Evolutionary conservation across 164 flowering plant species (phyloP).

Genomic region (Dillenia suffruticosa): DNA sequence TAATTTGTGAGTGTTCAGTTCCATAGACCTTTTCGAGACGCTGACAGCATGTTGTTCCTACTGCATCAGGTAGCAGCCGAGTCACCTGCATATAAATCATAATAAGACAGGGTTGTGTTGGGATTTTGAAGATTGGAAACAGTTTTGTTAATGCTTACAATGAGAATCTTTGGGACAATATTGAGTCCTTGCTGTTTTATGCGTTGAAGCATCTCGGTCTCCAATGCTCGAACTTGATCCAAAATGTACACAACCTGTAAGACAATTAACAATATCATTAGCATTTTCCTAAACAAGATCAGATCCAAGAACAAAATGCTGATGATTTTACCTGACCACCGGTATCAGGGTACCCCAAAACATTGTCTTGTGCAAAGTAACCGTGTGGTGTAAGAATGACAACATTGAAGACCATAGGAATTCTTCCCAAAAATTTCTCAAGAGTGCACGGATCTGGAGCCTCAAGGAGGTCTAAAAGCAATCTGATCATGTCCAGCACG

Average conservation of each 20-base stretch:
- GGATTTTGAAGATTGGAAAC: not conserved
- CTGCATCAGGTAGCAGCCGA: conserved; percentile 74
- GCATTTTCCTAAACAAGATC: not conserved
- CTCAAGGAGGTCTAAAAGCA: conserved; percentile 73
- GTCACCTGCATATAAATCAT: conserved; percentile 30
- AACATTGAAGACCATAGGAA: conserved; percentile 83
- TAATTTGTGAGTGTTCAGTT: conserved; percentile 53
- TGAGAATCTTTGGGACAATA: conserved; percentile 61
- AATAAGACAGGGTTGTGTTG: too few species aligned
- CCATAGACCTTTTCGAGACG: conserved; percentile 66
- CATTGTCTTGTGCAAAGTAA: conserved; percentile 86
- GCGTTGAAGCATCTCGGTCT: conserved; percentile 67
- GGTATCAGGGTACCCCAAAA: conserved; percentile 78
- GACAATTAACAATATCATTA: not conserved
- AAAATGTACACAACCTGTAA: conserved; percentile 70
- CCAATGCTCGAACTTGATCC: conserved; percentile 90
- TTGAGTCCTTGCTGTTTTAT: conserved; percentile 79
- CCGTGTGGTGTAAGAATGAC: conserved; percentile 85
- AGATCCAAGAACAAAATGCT: not conserved
- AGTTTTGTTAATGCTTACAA: conserved; percentile 31
- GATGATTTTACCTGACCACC: conserved; percentile 65
- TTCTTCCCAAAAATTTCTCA: conserved; percentile 65
- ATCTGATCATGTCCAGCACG: conserved; percentile 49
- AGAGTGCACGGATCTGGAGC: conserved; percentile 84
- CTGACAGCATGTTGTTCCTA: conserved; percentile 69